These are phyloP conservation scores for Myxozyma monticola DNA, from an alignment of 805 yeast genomes.

Conservation along the genomic window DNA sequence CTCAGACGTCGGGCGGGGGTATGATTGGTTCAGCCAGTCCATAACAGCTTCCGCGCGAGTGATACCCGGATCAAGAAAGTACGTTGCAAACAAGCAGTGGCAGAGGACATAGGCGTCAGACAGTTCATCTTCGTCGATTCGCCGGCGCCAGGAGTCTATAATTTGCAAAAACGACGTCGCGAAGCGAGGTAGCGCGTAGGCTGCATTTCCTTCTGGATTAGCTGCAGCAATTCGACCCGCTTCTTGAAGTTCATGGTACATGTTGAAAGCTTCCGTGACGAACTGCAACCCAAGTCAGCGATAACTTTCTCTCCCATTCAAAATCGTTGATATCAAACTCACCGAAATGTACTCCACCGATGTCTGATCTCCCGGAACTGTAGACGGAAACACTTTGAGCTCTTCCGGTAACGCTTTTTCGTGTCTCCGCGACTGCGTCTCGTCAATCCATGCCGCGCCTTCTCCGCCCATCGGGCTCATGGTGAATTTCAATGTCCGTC, in stretches of 20 bases:
- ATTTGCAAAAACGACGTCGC: slow-evolving; percentile 18
- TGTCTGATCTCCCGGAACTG: slow-evolving; percentile 20
- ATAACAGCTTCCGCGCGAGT: slow-evolving; percentile 31
- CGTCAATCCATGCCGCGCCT: slow-evolving; percentile 37
- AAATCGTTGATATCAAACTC: not conserved
- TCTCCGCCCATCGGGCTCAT: slow-evolving; percentile 28
- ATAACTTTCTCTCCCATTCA: not conserved
- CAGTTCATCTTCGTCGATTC: slow-evolving; percentile 16
- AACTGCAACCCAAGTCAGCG: slow-evolving; percentile 2
- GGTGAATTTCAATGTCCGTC: slow-evolving; percentile 35
- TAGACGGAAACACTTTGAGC: slow-evolving; percentile 27
- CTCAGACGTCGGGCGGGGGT: slow-evolving; percentile 32
- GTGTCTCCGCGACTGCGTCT: not conserved
- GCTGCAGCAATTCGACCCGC: slow-evolving; percentile 11
- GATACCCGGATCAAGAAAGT: slow-evolving; percentile 21
- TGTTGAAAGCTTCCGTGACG: slow-evolving; percentile 20
- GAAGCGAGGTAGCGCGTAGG: slow-evolving; percentile 9
- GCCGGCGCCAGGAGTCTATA: slow-evolving; percentile 21
- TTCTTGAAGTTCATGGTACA: slow-evolving; percentile 11
- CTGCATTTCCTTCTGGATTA: slow-evolving; percentile 6
- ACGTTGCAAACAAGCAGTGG: slow-evolving; percentile 31
- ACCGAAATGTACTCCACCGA: slow-evolving; percentile 23
- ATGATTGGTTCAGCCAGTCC: slow-evolving; percentile 36
- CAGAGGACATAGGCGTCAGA: slow-evolving; percentile 32
- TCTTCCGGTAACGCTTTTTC: slow-evolving; percentile 26